Base-by-base conservation (phyloP, 2,329 filamentous ascomycete genomes). In the Onygena corvina region DNA sequence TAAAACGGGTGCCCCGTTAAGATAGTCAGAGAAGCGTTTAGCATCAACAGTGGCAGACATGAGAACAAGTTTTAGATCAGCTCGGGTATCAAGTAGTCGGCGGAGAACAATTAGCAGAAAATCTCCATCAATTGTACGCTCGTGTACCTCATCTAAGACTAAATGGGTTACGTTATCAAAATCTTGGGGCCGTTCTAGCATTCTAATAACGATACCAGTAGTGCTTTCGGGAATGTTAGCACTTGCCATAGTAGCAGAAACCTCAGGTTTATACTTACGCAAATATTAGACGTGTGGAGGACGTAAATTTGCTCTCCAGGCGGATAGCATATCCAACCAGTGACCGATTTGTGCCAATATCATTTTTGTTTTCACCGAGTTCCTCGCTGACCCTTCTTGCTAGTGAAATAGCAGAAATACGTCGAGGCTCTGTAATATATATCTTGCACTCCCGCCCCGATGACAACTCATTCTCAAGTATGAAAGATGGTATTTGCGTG, bases 21-120 rank as follows among this genome's bases (percentile, higher is more conserved):
- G 76, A 61, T 96, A 98, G 8, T 79, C 78, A 0, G 92, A 95
- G 63, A 98, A 95, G 12, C 83, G 81, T 52, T 90, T 82, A 0
- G 92, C 87, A 64, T 98, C 87, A 5, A 98, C 87, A 0, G 92
- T 98, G 8, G 92, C 92, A 56, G 90, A 96, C 92, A 98, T 98
- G 44, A 98, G 76, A 31, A 98, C 76, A 16, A 98, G 84, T 66
- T 94, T 96, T 47, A 98, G 72, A 55, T 94, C 85, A 53, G 82
- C 83, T 48, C 90, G 77, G 56, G 78, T 77, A 25, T 76, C 64
- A 69, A 95, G 76, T 3, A 98, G 72, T 54, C 89, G 84, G 61
- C 86, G 86, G 46, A 98, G 75, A 1, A 96, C 85, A 57, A 98
- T 92, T 12, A 98, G 75, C 29, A 98, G 72, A 63, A 98, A 95